Base-by-base conservation (phyloP, 208 protist species). In the Wallacemonas sp. region DNA sequence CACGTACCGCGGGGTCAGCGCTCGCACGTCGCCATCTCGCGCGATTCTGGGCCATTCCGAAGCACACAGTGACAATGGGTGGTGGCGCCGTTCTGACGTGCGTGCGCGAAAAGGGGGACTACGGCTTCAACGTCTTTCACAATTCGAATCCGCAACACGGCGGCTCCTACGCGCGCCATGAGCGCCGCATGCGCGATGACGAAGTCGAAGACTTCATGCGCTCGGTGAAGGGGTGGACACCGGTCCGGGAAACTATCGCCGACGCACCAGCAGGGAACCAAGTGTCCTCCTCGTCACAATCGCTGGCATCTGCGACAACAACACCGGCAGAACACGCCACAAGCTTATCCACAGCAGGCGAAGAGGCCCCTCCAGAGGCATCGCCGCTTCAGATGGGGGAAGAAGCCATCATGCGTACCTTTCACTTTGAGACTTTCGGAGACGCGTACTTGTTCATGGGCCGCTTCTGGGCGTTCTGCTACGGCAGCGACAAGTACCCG, bases 141-240 rank as follows among this genome's bases (percentile, higher is more conserved):
- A 91, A 92, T 77, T 87, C 77, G 22, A 94, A 94, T 76, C 88
- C 88, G 41, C 84, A 94, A 66, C 85, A 94, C 49, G 88, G 88
- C 42, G 88, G 80, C 47, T 86, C 79, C 31, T 94, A 94, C 69
- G 83, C 84, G 26, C 72, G 83, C 11, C 85, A 92, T 62, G 88
- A 94, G 65, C 88, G 88, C 17, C 75, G 83, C 27, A 91, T 92
- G 88, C 72, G 85, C 0, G 88, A 94, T n/a, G 88, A 94, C 51
- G 88, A 94, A 58, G 76, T 94, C 39, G 85, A 91, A 42, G 88
- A 94, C 70, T 94, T 94, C 60, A 46, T 89, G 19, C 72, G 75
- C 22, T 91, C 83, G 1, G 88, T 94, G 27, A 88, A 89, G 73
- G 84, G 87, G 44, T 94, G 88, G 86, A 53, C 34, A 9, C 77